Base-by-base conservation (phyloP, 345 rosid genomes). In the Lepidium sativum region DNA sequence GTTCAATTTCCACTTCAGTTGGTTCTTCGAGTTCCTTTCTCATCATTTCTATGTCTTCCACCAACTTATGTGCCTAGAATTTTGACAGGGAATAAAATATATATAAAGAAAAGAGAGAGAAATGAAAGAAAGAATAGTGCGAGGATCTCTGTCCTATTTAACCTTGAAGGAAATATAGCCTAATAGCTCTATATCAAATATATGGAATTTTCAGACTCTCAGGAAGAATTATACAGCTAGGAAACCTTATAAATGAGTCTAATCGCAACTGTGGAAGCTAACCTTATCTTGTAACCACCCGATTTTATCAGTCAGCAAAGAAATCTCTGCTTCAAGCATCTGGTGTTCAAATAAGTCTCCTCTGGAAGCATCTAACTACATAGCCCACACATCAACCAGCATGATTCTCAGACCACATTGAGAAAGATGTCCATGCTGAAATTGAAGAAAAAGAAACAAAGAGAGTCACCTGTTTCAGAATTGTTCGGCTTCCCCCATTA, bases 1-100 rank as follows among this genome's bases (percentile, higher is more conserved):
- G 82, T 77, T 92, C 97, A 63, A 75, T 63, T 75, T 89, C 98
- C 57, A 92, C 90, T 79, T 89, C 97, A 35, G 98, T 83, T 25
- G 92, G 94, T 58, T 92, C 92, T 74, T 87, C 90, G 23, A 89
- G 75, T 70, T 83, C 98, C 81, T 86, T 92, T 80, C 82, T 80
- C 62, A 80, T 84, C 59, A 75, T 76, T 72, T 83, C 82, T 37
- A 84, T 86, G 75, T 84, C 74, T 68, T 58, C 81, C 66, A 79
- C 94, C 60, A 92, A 67, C 58, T 82, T 80, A 63, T 75, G 71
- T 14, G 85, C 92, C 98, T 89, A 74, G 50, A 39, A 20, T 70
- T 58, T 32, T 12, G 39, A 32, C 58, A 54, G n/a, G 32, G 31
- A 43, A 31, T 55, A 20, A 13, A 13, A 32, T n/a, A n/a, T n/a